Conservation (phyloP, 148 eudicot species). For the Nepenthes gracilis region DNA sequence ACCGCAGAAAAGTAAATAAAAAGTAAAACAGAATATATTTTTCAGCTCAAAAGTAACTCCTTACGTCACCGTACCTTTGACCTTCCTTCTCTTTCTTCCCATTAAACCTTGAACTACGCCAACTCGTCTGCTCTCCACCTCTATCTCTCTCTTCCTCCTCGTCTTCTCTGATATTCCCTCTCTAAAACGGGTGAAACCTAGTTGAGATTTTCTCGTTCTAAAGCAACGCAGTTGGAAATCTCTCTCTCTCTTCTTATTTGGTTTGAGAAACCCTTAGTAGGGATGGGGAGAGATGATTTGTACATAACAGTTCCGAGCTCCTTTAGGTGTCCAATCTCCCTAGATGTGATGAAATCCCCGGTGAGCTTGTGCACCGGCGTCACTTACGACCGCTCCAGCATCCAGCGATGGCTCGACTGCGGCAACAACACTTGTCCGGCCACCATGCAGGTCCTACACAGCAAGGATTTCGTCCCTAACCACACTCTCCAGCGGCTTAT, state of each 20-base stretch:
- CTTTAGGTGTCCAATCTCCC: slow-evolving; percentile 66
- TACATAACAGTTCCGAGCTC: slow-evolving; percentile 38
- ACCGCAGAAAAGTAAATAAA: neutral
- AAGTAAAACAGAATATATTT: neutral
- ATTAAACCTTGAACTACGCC: slow-evolving; percentile 8
- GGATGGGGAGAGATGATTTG: slow-evolving; percentile 37
- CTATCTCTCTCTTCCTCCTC: slow-evolving; percentile 8
- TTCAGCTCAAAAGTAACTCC: neutral
- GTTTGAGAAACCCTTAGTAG: neutral
- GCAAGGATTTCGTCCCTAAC: slow-evolving; percentile 49
- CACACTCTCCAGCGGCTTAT: slow-evolving; percentile 65
- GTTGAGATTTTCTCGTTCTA: slow-evolving; percentile 1
- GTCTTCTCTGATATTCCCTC: neutral
- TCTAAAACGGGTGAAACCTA: too few species aligned
- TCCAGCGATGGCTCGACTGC: slow-evolving; percentile 68
- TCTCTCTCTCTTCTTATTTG: slow-evolving; percentile 3
- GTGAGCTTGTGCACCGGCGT: slow-evolving; percentile 76
- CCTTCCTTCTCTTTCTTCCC: slow-evolving; percentile 4
- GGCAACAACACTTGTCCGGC: slow-evolving; percentile 84
- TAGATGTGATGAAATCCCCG: slow-evolving; percentile 74
- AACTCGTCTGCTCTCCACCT: neutral
- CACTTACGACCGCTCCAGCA: slow-evolving; percentile 63
- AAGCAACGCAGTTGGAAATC: neutral
- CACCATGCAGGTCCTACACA: slow-evolving; percentile 58
- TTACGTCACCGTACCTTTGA: slow-evolving; percentile 27